Evolutionary conservation across 371 early-diverging fungal species (phyloP).

Genomic region (Dichotomocladium elegans): DNA sequence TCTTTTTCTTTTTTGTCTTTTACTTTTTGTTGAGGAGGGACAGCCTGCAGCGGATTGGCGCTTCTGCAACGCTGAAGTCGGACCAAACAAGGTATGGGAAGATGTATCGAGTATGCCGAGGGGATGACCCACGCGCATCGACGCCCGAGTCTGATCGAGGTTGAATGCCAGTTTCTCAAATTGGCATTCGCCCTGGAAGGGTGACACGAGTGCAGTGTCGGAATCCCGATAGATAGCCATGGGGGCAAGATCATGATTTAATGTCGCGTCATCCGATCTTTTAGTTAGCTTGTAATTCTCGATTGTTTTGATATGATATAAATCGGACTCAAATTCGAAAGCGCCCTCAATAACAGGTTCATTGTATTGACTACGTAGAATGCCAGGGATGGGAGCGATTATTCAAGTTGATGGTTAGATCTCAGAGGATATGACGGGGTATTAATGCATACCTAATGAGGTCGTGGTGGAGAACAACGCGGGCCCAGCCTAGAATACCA

Average conservation of each 20-base stretch:
- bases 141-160: background rate
- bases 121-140: background rate
- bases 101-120: background rate
- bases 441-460: constrained; percentile 18
- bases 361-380: too few relatives aligned
- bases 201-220: constrained; percentile 30
- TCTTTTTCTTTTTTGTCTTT: too few relatives aligned
- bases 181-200: constrained; percentile 16
- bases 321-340: constrained; percentile 55
- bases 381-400: too few relatives aligned
- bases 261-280: constrained; percentile 53
- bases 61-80: background rate
- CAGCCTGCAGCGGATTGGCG: background rate
- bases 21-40: background rate
- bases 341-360: constrained; percentile 61
- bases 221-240: constrained; percentile 71
- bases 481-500: constrained; percentile 62
- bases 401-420: too few relatives aligned
- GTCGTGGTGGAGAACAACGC: constrained; percentile 58
- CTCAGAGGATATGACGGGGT: too few relatives aligned
- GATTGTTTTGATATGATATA: constrained; percentile 59
- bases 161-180: constrained; percentile 19
- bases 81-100: background rate
- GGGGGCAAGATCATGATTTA: constrained; percentile 13
- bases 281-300: constrained; percentile 54